Conservation (phyloP, 1,284 basidiomycete species). For the Melanopsichium pennsylvanicum region DNA sequence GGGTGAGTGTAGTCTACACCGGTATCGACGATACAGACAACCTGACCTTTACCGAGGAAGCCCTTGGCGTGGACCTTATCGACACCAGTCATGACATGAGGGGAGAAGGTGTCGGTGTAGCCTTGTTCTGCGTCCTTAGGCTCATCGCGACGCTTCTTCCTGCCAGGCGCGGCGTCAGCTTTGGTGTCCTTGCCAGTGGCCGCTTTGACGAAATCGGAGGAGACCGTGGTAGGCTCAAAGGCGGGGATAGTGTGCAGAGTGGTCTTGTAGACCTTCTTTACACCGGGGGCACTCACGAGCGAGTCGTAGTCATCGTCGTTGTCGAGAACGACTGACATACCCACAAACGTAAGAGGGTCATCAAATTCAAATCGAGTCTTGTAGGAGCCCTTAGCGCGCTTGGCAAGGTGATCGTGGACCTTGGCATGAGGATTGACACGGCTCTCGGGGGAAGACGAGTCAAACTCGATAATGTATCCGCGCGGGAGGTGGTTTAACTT, state of each 20-base stretch:
- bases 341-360: slow-evolving; percentile 45
- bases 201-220: slow-evolving; percentile 39
- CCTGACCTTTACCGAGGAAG: slow-evolving; percentile 70
- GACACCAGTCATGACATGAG: slow-evolving; percentile 65
- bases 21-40: slow-evolving; percentile 70
- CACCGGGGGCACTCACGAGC: slow-evolving; percentile 38
- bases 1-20: slow-evolving; percentile 73
- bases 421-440: slow-evolving; percentile 38
- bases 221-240: slow-evolving; percentile 37
- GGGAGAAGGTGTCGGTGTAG: slow-evolving; percentile 44
- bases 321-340: slow-evolving; percentile 47
- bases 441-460: slow-evolving; percentile 19
- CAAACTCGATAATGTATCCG: slow-evolving; percentile 45
- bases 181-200: slow-evolving; percentile 25
- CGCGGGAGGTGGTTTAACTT: slow-evolving; percentile 31
- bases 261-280: slow-evolving; percentile 40
- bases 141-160: slow-evolving; percentile 35
- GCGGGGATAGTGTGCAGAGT: slow-evolving; percentile 40
- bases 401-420: slow-evolving; percentile 41
- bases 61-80: slow-evolving; percentile 71
- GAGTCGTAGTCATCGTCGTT: slow-evolving; percentile 40
- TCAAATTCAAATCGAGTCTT: slow-evolving; percentile 46
- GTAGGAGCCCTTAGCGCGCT: slow-evolving; percentile 38
- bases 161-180: slow-evolving; percentile 1
- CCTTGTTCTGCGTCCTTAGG: slow-evolving; percentile 29